Base-by-base conservation (phyloP, 1,139 yeast genomes). In the Suhomyces terraborum region DNA sequence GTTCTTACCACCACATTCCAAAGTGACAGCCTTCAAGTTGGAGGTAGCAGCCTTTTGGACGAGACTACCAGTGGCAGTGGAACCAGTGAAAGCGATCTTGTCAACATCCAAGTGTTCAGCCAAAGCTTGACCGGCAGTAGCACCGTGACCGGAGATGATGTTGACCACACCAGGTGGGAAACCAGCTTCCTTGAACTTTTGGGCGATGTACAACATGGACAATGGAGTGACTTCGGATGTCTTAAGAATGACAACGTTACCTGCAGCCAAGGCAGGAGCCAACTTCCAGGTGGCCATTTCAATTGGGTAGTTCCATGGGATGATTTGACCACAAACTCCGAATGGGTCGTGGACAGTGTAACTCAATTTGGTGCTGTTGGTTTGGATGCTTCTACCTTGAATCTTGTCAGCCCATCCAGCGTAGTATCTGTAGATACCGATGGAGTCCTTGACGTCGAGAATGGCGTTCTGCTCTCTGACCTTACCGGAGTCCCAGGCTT, bases 1-100 rank as follows among this genome's bases (percentile, higher is more conserved):
- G 14, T 93, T 82, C 60, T 89, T 89, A 46, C 97, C 97, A 50
- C 98, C 98, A 57, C 95, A 84, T 67, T 89, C 98, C 54, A 91
- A 67, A n/a, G 94, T 80, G 25, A 85, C 82, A 8, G 88, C 88
- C 64, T 87, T 88, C 60, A 73, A 59, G 53, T 70, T 71, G 21
- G 73, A 59, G 16, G 88, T 75, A 19, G 94, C 94, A 40, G 77
- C 69, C 42, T 66, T 62, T 52, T 81, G 87, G 48, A 84, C 69
- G 24, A 74, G 50, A 48, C 73, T 70, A 47, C 91, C 91, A n/a
- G 85, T 81, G 18, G 69, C 73, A 33, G 78, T 72, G n/a, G 77
- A 72, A 20, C 78, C 78, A 35, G 91, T 84, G 59, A 84, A 84
- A 9, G 88, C 86, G 48, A 84, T 70, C 64, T 83, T 83, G 49